Conservation (phyloP, 2,329 filamentous ascomycete genomes). For the Colletotrichum siamense region DNA sequence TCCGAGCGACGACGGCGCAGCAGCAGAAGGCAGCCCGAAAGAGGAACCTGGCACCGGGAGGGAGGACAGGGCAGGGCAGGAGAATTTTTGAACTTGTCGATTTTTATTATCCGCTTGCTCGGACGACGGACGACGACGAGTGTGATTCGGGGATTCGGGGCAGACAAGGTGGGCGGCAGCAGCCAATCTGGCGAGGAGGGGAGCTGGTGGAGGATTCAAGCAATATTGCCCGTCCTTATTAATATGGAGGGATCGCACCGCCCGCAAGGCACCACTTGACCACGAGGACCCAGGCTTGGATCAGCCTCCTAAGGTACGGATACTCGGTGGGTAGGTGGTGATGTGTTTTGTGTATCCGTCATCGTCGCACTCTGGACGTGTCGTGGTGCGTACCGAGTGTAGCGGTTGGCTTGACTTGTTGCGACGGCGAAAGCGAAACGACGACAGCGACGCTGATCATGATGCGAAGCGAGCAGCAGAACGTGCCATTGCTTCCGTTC, state of each 20-base stretch:
- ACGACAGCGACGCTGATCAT: background rate
- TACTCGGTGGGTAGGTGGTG: background rate
- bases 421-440: background rate
- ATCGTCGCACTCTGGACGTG: background rate
- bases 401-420: background rate
- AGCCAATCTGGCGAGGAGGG: background rate
- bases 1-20: background rate
- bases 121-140: background rate
- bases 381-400: background rate
- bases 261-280: background rate
- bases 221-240: background rate
- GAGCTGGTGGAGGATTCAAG: conserved; percentile 2
- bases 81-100: background rate
- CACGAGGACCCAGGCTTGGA: background rate
- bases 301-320: background rate
- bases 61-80: background rate
- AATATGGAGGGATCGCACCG: background rate
- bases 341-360: background rate
- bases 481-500: background rate
- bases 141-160: background rate
- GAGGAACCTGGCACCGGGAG: background rate
- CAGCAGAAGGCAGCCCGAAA: background rate
- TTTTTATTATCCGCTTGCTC: background rate
- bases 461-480: background rate
- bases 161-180: background rate